These are phyloP conservation scores for Boletus albobrunnescens DNA, from an alignment of 1,284 basidiomycete species.

Conservation along the genomic window DNA sequence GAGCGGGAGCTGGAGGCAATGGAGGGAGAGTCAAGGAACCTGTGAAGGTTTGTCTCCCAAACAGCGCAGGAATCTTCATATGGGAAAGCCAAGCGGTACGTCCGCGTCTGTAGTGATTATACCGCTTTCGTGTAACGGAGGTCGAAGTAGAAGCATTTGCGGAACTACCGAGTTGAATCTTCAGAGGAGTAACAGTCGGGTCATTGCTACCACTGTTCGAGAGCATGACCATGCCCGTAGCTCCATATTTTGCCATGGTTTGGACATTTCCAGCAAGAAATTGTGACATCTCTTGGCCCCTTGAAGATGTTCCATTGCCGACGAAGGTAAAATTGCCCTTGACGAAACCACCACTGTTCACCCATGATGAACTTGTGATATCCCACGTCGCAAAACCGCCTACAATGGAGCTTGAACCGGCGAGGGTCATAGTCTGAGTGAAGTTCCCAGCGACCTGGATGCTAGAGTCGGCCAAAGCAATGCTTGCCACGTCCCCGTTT, in stretches of 20 bases:
- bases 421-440: conserved; percentile 46
- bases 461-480: conserved; percentile 50
- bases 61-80: conserved; percentile 45
- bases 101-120: conserved; percentile 35
- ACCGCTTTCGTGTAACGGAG: conserved; percentile 36
- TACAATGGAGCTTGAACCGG: conserved; percentile 39
- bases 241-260: conserved; percentile 57
- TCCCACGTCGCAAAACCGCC: conserved; percentile 81
- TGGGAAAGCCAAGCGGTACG: conserved; percentile 49
- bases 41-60: conserved; percentile 48
- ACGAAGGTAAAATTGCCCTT: conserved; percentile 72
- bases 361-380: conserved; percentile 61
- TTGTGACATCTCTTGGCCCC: conserved; percentile 39
- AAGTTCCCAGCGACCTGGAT: conserved; percentile 78
- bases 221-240: conserved; percentile 68
- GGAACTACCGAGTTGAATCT: conserved; percentile 45
- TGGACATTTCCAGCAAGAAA: conserved; percentile 64
- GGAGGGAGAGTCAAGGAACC: conserved; percentile 52
- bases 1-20: conserved; percentile 55
- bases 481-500: conserved; percentile 66
- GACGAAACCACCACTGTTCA: conserved; percentile 68
- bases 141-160: conserved; percentile 28
- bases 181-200: conserved; percentile 58
- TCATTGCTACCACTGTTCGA: conserved; percentile 52
- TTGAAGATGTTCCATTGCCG: conserved; percentile 52